Evolutionary conservation across 768 basidiomycete species (phyloP).

Genomic region (Suillus bovinus): DNA sequence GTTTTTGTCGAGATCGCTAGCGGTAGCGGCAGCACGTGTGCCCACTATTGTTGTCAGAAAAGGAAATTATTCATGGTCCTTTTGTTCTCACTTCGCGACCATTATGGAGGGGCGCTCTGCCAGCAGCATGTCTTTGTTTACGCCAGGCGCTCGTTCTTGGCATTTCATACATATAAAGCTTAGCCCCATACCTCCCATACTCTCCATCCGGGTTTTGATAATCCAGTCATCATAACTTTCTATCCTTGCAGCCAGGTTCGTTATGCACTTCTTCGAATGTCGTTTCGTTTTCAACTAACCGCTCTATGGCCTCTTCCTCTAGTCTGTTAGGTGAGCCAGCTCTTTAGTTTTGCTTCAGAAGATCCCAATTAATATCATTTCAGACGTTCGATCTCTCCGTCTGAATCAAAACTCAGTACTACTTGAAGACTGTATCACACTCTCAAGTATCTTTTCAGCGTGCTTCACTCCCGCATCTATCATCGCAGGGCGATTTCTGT

Average conservation of each 20-base stretch:
- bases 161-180: slow-evolving; percentile 26
- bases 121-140: slow-evolving; percentile 21
- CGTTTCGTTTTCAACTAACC: slow-evolving; percentile 14
- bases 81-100: slow-evolving; percentile 38
- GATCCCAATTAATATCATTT: background rate
- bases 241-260: slow-evolving; percentile 31
- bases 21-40: background rate
- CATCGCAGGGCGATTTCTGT: slow-evolving; percentile 34
- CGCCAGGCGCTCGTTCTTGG: slow-evolving; percentile 4
- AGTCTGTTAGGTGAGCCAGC: slow-evolving; percentile 30
- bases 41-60: slow-evolving; percentile 32
- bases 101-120: slow-evolving; percentile 9
- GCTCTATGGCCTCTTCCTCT: slow-evolving; percentile 4
- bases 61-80: slow-evolving; percentile 23
- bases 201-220: slow-evolving; percentile 37
- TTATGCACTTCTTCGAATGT: background rate
- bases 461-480: slow-evolving; percentile 23
- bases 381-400: slow-evolving; percentile 24
- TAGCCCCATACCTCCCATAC: background rate
- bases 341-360: background rate
- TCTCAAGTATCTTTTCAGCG: slow-evolving; percentile 28
- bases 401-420: slow-evolving; percentile 26
- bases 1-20: background rate
- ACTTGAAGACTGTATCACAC: slow-evolving; percentile 20
- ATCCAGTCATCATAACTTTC: slow-evolving; percentile 25